phyloP scores from a whole-genome alignment of 331 rosid genomes.

The Prunus yedoensis region DNA sequence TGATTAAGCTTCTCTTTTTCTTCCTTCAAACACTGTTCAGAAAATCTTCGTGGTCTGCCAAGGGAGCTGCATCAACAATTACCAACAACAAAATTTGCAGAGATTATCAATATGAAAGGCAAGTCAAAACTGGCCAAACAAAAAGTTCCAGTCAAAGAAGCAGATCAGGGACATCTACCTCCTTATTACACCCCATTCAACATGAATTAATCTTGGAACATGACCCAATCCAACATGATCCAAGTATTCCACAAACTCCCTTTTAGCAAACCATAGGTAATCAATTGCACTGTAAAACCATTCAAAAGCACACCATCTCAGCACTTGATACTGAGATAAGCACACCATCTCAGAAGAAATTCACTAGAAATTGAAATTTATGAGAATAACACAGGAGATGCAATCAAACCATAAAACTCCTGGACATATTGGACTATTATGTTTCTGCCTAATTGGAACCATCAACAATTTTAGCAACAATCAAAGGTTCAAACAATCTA shows the following conservation, averaged over 20 bases:
- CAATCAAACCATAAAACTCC: neutral
- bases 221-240: neutral
- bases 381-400: neutral
- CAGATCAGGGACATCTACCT: constrained; percentile 55
- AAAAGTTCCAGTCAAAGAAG: constrained; percentile 18
- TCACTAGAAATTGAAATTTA: neutral
- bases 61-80: constrained; percentile 73
- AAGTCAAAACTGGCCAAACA: neutral
- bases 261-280: constrained; percentile 93
- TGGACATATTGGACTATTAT: neutral
- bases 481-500: no score
- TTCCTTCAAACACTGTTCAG: constrained; percentile 74
- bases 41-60: constrained; percentile 91
- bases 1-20: constrained; percentile 83
- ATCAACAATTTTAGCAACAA: no score
- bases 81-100: constrained; percentile 15
- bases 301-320: no score
- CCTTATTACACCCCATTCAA: constrained; percentile 96
- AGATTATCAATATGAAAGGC: neutral
- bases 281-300: constrained; percentile 49
- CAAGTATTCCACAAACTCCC: constrained; percentile 59
- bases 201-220: constrained; percentile 88
- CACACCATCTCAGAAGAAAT: neutral
- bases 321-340: no score
- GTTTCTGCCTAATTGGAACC: neutral